Evolutionary conservation across 2,329 filamentous ascomycete species (phyloP).

Genomic region (Neofusicoccum umdonicola): DNA sequence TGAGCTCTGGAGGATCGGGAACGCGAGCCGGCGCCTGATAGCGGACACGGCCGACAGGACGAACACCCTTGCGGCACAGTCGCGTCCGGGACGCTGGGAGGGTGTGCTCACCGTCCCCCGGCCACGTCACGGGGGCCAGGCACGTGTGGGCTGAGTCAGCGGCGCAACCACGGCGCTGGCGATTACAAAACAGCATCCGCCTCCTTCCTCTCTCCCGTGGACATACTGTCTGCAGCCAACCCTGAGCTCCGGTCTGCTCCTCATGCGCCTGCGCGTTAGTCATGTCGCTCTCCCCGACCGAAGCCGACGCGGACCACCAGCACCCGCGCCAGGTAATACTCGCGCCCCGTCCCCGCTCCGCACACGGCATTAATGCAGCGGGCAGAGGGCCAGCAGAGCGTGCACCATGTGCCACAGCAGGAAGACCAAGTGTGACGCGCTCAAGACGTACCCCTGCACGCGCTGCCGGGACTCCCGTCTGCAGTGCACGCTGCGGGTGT

Average conservation of each 20-base stretch:
- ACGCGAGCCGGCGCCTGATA: too few species aligned
- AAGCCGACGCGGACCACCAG: not conserved
- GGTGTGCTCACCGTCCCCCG: too few species aligned
- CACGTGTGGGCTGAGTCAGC: too few species aligned
- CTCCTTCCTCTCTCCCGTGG: not conserved
- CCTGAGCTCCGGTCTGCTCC: too few species aligned
- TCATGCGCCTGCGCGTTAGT: not conserved
- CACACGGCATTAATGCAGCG: not conserved
- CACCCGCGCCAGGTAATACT: not conserved
- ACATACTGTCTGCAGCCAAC: too few species aligned
- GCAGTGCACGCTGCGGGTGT: not conserved
- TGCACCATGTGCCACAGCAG: not conserved
- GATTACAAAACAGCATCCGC: too few species aligned
- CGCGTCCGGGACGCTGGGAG: too few species aligned
- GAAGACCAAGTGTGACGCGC: constrained; percentile 7
- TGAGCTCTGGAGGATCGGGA: too few species aligned
- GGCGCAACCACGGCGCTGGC: too few species aligned
- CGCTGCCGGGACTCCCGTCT: not conserved
- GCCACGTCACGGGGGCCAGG: too few species aligned
- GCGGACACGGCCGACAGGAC: too few species aligned
- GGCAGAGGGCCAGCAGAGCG: not conserved
- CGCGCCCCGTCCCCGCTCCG: not conserved
- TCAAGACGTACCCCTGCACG: not conserved
- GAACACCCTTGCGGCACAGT: too few species aligned
- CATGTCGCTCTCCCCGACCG: not conserved